Evolutionary conservation across 371 early-diverging fungal genomes (phyloP).

Genomic region (Haplosporangium sp.): DNA sequence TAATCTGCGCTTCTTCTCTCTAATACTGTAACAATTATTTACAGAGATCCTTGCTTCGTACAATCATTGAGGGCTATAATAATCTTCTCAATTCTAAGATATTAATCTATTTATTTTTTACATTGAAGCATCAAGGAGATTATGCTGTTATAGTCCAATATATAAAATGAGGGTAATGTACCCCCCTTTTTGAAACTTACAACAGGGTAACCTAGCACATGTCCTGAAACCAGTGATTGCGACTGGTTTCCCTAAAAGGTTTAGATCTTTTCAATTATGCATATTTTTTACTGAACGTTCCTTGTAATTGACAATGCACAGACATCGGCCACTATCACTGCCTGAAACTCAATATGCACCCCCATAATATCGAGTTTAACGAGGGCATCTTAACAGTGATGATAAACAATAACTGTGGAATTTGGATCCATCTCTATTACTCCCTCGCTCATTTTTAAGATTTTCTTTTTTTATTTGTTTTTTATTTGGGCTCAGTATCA

Average conservation of each 20-base stretch:
- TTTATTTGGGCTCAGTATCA: conserved; percentile 8
- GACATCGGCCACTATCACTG: no score
- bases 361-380: background rate
- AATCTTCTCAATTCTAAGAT: no score
- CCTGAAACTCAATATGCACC: conserved; percentile 2
- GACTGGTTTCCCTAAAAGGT: no score
- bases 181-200: conserved; percentile 8
- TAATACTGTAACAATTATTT: no score
- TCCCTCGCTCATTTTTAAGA: background rate
- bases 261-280: no score
- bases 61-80: no score
- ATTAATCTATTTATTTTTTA: background rate
- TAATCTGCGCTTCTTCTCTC: no score
- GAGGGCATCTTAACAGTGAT: background rate
- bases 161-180: background rate
- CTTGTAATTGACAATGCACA: no score
- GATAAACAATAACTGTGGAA: conserved; percentile 1
- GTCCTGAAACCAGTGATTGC: background rate
- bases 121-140: background rate
- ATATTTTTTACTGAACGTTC: no score
- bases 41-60: no score
- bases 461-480: background rate
- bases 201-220: conserved; percentile 16
- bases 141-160: background rate
- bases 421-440: background rate